Evolutionary conservation across 1,139 yeast species (phyloP).

Genomic region (Protomyces inouyei): DNA sequence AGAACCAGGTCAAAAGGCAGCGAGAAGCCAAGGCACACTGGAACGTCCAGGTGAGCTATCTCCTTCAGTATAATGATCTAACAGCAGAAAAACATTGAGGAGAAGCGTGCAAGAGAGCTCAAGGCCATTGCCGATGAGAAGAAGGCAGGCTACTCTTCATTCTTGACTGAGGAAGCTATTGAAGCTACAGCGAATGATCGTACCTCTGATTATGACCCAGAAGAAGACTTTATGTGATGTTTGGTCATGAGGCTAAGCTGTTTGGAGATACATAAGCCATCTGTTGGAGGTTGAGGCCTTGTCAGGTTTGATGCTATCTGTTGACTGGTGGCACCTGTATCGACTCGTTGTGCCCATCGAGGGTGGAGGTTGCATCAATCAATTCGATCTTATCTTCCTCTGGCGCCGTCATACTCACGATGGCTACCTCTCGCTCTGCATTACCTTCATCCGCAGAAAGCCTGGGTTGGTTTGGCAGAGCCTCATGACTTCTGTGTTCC

Average conservation of each 20-base stretch:
- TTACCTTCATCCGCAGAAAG: too few relatives aligned
- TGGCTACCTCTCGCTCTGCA: too few relatives aligned
- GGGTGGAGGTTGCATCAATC: neutral
- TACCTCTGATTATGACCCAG: constrained; percentile 52
- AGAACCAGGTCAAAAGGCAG: constrained; percentile 40
- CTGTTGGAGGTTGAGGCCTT: too few relatives aligned
- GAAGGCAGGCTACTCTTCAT: constrained; percentile 53
- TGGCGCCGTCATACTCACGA: too few relatives aligned
- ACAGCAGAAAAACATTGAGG: constrained; percentile 41
- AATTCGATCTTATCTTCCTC: neutral
- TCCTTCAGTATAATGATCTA: neutral
- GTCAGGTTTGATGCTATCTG: too few relatives aligned
- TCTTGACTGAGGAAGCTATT: constrained; percentile 48
- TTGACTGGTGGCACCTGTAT: too few relatives aligned
- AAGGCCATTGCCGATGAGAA: constrained; percentile 36
- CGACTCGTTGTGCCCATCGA: too few relatives aligned
- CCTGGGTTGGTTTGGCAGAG: too few relatives aligned
- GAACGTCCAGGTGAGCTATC: neutral
- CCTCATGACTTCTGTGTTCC: too few relatives aligned
- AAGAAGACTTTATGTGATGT: constrained; percentile 58
- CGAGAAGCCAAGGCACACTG: constrained; percentile 22
- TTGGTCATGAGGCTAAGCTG: neutral
- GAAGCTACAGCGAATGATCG: constrained; percentile 22
- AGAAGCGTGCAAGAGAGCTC: constrained; percentile 35
- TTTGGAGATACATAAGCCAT: neutral